A percentile compares a stretch with the other conserved stretches of the same genome.
Conservation (phyloP, 140 eudicot species). For the Ambrosia hybrid region DNA sequence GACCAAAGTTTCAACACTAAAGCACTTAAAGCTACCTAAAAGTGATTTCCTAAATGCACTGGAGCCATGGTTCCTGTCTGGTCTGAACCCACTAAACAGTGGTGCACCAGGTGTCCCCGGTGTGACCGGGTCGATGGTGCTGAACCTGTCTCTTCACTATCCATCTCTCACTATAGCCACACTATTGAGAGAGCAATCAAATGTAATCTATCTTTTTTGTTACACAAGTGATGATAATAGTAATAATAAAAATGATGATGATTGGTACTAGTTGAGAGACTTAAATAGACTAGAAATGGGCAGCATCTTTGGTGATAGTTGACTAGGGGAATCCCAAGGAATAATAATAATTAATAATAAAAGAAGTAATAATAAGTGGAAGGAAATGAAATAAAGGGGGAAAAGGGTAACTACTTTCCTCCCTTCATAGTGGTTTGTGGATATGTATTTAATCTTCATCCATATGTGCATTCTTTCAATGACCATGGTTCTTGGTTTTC, state of each 20-base stretch:
- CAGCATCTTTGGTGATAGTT: conserved; percentile 46
- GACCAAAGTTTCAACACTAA: conserved; percentile 59
- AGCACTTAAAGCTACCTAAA: conserved; percentile 68
- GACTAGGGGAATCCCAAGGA: conserved; percentile 54
- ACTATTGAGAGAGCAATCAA: not conserved
- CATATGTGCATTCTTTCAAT: conserved; percentile 30
- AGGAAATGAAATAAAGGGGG: conserved; percentile 28
- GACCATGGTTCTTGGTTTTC: conserved; percentile 51
- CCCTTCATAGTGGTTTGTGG: conserved; percentile 56
- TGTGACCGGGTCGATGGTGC: conserved; percentile 71
- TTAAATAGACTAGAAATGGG: conserved; percentile 31
- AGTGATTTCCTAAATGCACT: conserved; percentile 46
- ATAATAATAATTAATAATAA: conserved; percentile 24
- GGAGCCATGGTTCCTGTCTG: conserved; percentile 37
- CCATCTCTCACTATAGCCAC: conserved; percentile 43
- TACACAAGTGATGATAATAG: conserved; percentile 9
- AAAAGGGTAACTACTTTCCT: conserved; percentile 30
- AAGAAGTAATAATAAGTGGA: conserved; percentile 31
- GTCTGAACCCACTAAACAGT: conserved; percentile 64
- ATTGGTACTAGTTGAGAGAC: conserved; percentile 18
- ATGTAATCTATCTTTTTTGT: not conserved
- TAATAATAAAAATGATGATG: not conserved
- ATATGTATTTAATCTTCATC: conserved; percentile 20
- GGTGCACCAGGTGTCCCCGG: conserved; percentile 86
- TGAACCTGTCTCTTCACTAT: conserved; percentile 54